These are phyloP conservation scores for Colletotrichum australisinense DNA, from an alignment of 2,329 filamentous ascomycete species.

Conservation along the genomic window DNA sequence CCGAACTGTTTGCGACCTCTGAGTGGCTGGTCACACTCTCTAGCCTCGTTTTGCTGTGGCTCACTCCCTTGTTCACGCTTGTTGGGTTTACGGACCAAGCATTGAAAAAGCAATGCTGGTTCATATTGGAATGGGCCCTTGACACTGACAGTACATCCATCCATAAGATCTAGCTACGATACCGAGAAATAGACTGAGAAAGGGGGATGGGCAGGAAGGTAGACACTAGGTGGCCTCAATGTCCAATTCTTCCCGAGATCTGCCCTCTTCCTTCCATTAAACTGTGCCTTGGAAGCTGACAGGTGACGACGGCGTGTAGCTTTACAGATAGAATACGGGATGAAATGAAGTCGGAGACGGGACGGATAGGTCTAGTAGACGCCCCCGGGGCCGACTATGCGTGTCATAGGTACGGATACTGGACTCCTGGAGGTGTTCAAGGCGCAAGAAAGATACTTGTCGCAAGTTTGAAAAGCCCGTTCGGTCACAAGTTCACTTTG, in stretches of 20 bases:
- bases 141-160: not conserved
- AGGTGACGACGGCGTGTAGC: conserved; percentile 11
- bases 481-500: not conserved
- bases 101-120: not conserved
- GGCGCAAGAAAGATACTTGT: not conserved
- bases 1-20: not conserved
- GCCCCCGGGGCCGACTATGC: conserved; percentile 12
- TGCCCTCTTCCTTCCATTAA: conserved; percentile 7
- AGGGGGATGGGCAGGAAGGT: not conserved
- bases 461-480: not conserved
- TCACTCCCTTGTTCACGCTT: conserved; percentile 22
- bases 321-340: not conserved
- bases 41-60: conserved; percentile 31
- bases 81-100: conserved; percentile 11
- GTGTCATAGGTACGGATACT: not conserved
- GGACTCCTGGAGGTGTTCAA: not conserved
- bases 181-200: not conserved
- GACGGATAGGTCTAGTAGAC: not conserved
- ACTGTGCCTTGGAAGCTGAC: conserved; percentile 5
- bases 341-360: not conserved
- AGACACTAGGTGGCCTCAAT: conserved; percentile 7
- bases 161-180: not conserved
- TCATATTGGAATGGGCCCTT: conserved; percentile 30
- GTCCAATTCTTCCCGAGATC: not conserved
- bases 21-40: conserved; percentile 27